These are phyloP conservation scores for Fraxinus paxiana DNA, from an alignment of 305 asterid species.

Conservation along the genomic window DNA sequence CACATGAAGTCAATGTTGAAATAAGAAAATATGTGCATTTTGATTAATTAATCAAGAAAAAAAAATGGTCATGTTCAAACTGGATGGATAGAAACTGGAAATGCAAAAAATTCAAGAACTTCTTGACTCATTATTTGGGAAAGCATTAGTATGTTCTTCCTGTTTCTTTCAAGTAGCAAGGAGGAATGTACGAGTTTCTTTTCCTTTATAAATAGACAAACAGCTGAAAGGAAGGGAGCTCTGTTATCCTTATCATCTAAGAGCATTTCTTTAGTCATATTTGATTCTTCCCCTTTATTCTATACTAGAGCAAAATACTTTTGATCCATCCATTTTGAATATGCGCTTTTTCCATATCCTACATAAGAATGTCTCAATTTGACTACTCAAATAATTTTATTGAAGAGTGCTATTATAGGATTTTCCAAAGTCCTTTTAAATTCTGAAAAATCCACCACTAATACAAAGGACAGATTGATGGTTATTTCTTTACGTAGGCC, in stretches of 20 bases:
- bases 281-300: neutral
- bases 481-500: neutral
- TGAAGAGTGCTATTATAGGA: neutral
- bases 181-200: neutral
- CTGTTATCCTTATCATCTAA: neutral
- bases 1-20: neutral
- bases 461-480: neutral
- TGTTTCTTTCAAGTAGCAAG: neutral
- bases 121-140: neutral
- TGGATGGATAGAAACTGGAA: neutral
- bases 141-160: neutral
- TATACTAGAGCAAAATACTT: neutral
- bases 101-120: neutral
- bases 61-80: neutral
- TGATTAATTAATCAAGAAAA: neutral
- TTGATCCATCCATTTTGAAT: neutral
- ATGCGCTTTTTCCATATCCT: neutral
- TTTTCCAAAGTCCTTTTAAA: neutral
- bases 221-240: neutral
- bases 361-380: neutral
- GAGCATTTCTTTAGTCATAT: neutral
- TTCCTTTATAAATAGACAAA: neutral
- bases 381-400: neutral
- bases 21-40: neutral
- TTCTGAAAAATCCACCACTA: neutral